These are phyloP conservation scores for Aspergillus carbonarius DNA, from an alignment of 2,329 filamentous ascomycete species.

Conservation along the genomic window DNA sequence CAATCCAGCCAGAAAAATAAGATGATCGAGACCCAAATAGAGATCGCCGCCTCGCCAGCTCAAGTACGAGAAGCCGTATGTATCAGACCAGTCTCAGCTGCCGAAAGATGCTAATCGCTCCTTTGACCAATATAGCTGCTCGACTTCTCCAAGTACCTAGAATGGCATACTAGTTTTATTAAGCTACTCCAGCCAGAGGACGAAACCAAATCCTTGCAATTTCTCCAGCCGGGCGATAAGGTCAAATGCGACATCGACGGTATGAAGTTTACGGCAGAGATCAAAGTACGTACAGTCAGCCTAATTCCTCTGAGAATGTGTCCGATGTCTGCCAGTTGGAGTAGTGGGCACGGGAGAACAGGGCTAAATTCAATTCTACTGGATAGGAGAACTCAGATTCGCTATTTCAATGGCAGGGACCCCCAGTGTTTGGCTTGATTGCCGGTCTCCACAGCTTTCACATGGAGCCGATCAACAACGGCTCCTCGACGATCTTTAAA, in stretches of 20 bases:
- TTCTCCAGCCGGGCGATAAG: constrained; percentile 14
- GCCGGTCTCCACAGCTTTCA: constrained; percentile 27
- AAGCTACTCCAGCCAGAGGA: constrained; percentile 20
- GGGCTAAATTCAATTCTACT: not conserved
- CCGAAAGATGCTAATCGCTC: not conserved
- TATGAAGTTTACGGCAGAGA: constrained; percentile 16
- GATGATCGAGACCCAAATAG: constrained; percentile 26
- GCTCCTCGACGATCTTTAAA: constrained; percentile 25
- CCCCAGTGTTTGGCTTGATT: constrained; percentile 25
- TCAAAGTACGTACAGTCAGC: constrained; percentile 1
- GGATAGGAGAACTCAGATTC: constrained; percentile 23
- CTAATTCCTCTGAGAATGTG: not conserved
- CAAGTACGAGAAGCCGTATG: constrained; percentile 30
- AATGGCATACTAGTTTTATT: constrained; percentile 28
- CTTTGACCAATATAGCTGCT: constrained; percentile 19
- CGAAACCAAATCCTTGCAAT: constrained; percentile 14
- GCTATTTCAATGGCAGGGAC: constrained; percentile 29
- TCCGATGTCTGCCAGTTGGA: not conserved
- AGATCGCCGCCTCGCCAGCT: constrained; percentile 24
- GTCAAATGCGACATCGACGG: constrained; percentile 18
- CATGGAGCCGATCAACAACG: constrained; percentile 22
- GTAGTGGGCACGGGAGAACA: not conserved
- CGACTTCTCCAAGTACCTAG: constrained; percentile 24
- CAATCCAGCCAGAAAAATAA: not conserved
- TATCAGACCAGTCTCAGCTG: not conserved